Conservation (phyloP, 1,139 yeast species). For the Taphrina deformans region DNA sequence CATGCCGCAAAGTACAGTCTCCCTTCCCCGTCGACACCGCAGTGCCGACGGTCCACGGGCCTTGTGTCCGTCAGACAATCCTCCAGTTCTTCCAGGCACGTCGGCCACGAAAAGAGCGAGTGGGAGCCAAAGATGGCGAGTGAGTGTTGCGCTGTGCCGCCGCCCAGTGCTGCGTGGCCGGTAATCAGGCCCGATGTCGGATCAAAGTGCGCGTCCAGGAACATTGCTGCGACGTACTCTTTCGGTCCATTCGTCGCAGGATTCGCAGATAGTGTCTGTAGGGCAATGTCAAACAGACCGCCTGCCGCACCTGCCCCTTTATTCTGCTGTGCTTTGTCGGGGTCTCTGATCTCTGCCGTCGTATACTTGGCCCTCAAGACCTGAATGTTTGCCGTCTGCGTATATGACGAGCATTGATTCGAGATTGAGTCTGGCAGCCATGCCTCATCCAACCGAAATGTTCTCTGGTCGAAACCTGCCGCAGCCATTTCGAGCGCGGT, state of each 20-base stretch:
- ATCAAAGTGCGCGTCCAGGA: conserved; percentile 85
- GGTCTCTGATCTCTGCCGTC: conserved; percentile 62
- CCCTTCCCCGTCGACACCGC: conserved; percentile 82
- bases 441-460: conserved; percentile 79
- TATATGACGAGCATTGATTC: conserved; percentile 1
- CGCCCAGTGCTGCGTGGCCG: conserved; percentile 95
- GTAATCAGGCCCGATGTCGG: conserved; percentile 57
- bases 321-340: conserved; percentile 85
- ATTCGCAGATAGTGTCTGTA: conserved; percentile 61
- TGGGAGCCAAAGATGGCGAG: conserved; percentile 94
- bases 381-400: conserved; percentile 73
- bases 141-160: conserved; percentile 66
- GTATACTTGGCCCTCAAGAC: conserved; percentile 61
- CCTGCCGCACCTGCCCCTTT: conserved; percentile 69
- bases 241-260: conserved; percentile 40
- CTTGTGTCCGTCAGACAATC: conserved; percentile 71
- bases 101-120: conserved; percentile 88
- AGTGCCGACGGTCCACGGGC: conserved; percentile 60
- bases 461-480: conserved; percentile 74
- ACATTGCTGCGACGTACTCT: conserved; percentile 80
- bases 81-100: conserved; percentile 65
- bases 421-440: conserved; percentile 52
- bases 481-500: conserved; percentile 88
- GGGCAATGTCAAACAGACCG: conserved; percentile 73
- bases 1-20: conserved; percentile 89